Conservation (phyloP, 2,329 filamentous ascomycete genomes). For the Ophiostoma sp. region DNA sequence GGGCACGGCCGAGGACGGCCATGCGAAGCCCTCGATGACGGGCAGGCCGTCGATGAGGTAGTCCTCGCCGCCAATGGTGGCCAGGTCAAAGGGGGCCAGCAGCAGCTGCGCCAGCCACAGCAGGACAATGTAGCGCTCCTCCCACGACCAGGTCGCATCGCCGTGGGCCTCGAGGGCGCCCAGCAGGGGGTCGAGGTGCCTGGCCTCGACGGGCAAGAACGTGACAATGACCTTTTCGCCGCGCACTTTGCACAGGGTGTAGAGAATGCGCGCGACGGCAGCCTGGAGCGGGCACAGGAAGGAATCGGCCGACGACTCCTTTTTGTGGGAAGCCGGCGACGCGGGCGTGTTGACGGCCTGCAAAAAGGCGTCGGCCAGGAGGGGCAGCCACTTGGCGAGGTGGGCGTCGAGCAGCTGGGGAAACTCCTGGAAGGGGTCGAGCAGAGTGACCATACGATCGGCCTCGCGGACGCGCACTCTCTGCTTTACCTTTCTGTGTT, state of each 20-base stretch:
- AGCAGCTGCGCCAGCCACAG: constrained; percentile 82
- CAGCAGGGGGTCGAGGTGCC: constrained; percentile 74
- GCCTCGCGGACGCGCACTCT: constrained; percentile 27
- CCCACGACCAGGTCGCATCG: constrained; percentile 60
- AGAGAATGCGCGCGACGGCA: constrained; percentile 74
- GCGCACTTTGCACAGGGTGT: constrained; percentile 88
- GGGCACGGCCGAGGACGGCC: constrained; percentile 56
- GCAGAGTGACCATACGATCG: constrained; percentile 37
- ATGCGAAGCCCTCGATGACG: constrained; percentile 45
- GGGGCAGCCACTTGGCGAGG: constrained; percentile 68
- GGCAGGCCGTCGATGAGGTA: constrained; percentile 35
- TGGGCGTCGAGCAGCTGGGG: constrained; percentile 87
- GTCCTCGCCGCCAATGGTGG: constrained; percentile 53
- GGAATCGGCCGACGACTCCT: constrained; percentile 33
- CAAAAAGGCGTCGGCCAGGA: constrained; percentile 70
- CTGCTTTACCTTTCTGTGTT: constrained; percentile 17
- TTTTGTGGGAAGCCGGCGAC: not conserved
- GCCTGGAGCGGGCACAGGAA: constrained; percentile 54
- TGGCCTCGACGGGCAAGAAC: constrained; percentile 86
- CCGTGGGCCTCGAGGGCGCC: constrained; percentile 59
- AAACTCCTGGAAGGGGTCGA: constrained; percentile 92
- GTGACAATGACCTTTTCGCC: constrained; percentile 88
- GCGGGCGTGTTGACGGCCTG: constrained; percentile 37
- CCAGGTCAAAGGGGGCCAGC: constrained; percentile 83
- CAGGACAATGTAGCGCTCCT: constrained; percentile 80